These are phyloP conservation scores for Thelonectria discophora DNA, from an alignment of 2,329 filamentous ascomycete genomes.

Conservation along the genomic window DNA sequence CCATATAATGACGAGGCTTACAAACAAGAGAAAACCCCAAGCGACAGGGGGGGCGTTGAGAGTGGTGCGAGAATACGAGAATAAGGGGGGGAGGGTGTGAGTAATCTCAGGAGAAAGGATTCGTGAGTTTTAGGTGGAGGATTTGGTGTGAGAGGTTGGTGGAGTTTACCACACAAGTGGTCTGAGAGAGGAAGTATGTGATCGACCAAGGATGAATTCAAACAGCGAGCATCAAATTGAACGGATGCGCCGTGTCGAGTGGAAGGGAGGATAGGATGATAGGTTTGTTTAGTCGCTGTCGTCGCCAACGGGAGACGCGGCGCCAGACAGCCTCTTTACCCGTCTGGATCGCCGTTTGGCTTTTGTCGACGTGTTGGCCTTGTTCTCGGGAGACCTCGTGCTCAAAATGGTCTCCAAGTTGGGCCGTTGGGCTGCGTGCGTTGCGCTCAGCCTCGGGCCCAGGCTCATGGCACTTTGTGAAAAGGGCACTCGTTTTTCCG, in stretches of 20 bases:
- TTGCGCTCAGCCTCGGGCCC: conserved; percentile 41
- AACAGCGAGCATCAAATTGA: conserved; percentile 7
- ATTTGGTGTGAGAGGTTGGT: conserved; percentile 15
- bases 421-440: conserved; percentile 52
- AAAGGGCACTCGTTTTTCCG: conserved; percentile 36
- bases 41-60: conserved; percentile 7
- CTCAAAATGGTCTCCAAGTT: conserved; percentile 59
- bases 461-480: conserved; percentile 37
- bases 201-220: conserved; percentile 22
- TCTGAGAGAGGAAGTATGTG: conserved; percentile 20
- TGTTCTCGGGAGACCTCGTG: conserved; percentile 47
- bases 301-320: conserved; percentile 51
- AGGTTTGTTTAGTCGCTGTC: conserved; percentile 44
- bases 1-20: conserved; percentile 36
- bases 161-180: conserved; percentile 13
- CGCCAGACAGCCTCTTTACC: conserved; percentile 43
- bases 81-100: conserved; percentile 13
- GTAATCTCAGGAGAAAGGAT: not conserved
- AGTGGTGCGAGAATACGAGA: not conserved
- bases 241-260: not conserved
- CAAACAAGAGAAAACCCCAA: conserved; percentile 32
- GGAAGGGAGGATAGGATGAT: not conserved
- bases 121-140: conserved; percentile 14
- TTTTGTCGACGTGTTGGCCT: conserved; percentile 42
- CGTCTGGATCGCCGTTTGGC: conserved; percentile 44